Conservation (phyloP, 106 monocot species). For the Narthecium ossifragum region DNA sequence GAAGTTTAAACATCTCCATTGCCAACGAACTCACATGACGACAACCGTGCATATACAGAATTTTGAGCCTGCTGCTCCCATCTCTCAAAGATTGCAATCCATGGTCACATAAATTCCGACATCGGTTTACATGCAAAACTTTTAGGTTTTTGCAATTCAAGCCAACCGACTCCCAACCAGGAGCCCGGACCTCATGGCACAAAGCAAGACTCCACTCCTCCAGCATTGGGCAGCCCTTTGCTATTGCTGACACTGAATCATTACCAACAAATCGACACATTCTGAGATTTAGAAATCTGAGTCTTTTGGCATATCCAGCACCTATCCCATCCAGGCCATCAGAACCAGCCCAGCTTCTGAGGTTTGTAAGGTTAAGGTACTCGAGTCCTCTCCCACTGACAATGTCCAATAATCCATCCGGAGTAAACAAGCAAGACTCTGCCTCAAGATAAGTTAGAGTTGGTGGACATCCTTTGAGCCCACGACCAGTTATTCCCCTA, state of each 20-base stretch:
- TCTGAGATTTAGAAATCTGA: slow-evolving; percentile 59
- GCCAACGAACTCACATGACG: slow-evolving; percentile 33
- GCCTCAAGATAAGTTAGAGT: slow-evolving; percentile 65
- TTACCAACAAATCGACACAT: slow-evolving; percentile 61
- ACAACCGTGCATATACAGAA: slow-evolving; percentile 67
- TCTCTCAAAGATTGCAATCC: slow-evolving; percentile 45
- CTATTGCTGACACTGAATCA: slow-evolving; percentile 47
- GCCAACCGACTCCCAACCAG: slow-evolving; percentile 69
- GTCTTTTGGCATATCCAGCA: slow-evolving; percentile 27
- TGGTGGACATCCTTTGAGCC: slow-evolving; percentile 50
- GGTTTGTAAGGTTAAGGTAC: slow-evolving; percentile 56
- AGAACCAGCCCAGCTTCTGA: slow-evolving; percentile 19
- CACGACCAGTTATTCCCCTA: slow-evolving; percentile 43
- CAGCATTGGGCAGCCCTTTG: slow-evolving; percentile 64
- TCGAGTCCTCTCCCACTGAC: slow-evolving; percentile 61
- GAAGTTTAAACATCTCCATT: slow-evolving; percentile 46
- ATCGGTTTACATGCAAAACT: slow-evolving; percentile 78
- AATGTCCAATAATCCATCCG: slow-evolving; percentile 40
- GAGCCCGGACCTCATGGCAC: slow-evolving; percentile 52
- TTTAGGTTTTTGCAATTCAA: slow-evolving; percentile 46
- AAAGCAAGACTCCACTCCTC: slow-evolving; percentile 84
- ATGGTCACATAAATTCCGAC: slow-evolving; percentile 63
- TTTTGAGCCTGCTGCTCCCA: slow-evolving; percentile 37
- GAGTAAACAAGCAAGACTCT: slow-evolving; percentile 63
- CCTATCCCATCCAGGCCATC: slow-evolving; percentile 41